Percentiles rank a stretch among this genome's conserved stretches.
Evolutionary conservation across 441 rosid species (phyloP).

Genomic region (Erodium texanum): DNA sequence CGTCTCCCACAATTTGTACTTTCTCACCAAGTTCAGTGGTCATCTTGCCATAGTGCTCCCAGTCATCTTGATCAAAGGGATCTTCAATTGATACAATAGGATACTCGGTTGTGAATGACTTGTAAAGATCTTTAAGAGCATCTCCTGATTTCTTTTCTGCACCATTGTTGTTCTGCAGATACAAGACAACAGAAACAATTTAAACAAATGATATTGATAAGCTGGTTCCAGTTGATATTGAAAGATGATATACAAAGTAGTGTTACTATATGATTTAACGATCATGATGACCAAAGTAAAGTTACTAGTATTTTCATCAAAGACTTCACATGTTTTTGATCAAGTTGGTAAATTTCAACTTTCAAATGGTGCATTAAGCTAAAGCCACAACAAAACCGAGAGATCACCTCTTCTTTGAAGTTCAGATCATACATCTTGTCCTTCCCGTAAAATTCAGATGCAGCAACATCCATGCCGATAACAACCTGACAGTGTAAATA

Average conservation of each 20-base stretch:
- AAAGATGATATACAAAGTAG: too few relatives aligned
- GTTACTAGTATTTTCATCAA: too few relatives aligned
- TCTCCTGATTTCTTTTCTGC: constrained; percentile 83
- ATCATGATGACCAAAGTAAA: too few relatives aligned
- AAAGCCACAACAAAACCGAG: neutral
- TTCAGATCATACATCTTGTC: constrained; percentile 87
- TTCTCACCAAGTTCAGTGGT: constrained; percentile 64
- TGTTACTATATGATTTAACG: too few relatives aligned
- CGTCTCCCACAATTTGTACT: constrained; percentile 86
- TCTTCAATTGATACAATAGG: constrained; percentile 94
- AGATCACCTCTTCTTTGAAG: constrained; percentile 84
- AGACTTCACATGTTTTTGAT: too few relatives aligned
- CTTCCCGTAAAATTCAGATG: constrained; percentile 77
- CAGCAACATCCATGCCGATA: constrained; percentile 99
- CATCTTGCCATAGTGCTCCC: constrained; percentile 77
- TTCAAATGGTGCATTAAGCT: too few relatives aligned
- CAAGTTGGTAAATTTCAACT: too few relatives aligned
- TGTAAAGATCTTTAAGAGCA: constrained; percentile 75
- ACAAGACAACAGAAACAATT: constrained; percentile 4
- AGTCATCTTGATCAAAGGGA: constrained; percentile 97
- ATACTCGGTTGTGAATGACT: constrained; percentile 73
- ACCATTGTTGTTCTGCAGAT: constrained; percentile 60
- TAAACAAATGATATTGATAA: neutral
- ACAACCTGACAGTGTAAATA: constrained; percentile 46
- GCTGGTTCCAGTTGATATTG: too few relatives aligned